Percentiles rank a stretch among this genome's conserved stretches.
These are phyloP conservation scores for Cutaneotrichosporon sp. DNA, from an alignment of 1,284 basidiomycete species.

Conservation along the genomic window DNA sequence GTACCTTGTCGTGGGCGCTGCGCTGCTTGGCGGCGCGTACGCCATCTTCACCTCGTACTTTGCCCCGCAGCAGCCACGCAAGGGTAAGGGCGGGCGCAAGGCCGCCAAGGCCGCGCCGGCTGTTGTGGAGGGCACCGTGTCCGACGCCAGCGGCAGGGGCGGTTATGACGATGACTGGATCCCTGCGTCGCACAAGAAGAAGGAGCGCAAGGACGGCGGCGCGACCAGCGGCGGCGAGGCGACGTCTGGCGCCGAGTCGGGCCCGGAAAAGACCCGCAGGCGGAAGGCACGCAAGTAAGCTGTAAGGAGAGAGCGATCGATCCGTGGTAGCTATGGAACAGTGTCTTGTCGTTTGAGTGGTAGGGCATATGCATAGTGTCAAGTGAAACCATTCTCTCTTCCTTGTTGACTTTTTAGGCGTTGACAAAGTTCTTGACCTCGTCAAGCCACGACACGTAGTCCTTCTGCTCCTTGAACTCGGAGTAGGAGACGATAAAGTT, in stretches of 20 bases:
- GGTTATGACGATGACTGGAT: slow-evolving; percentile 90
- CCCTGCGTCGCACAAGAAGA: slow-evolving; percentile 76
- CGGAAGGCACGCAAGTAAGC: slow-evolving; percentile 24
- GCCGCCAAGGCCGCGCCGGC: slow-evolving; percentile 20
- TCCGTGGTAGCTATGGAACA: not conserved
- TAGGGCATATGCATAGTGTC: slow-evolving; percentile 2
- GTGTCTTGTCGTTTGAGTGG: not conserved
- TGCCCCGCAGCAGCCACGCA: slow-evolving; percentile 48
- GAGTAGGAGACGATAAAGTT: slow-evolving; percentile 77
- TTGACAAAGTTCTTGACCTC: slow-evolving; percentile 82
- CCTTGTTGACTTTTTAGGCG: slow-evolving; percentile 4
- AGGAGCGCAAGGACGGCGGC: slow-evolving; percentile 12
- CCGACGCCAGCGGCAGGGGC: slow-evolving; percentile 57
- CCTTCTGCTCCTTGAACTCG: slow-evolving; percentile 88
- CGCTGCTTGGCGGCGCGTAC: slow-evolving; percentile 64
- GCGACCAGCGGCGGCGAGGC: slow-evolving; percentile 31
- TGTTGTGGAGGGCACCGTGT: slow-evolving; percentile 46
- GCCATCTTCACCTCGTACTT: slow-evolving; percentile 61
- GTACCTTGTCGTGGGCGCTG: slow-evolving; percentile 64
- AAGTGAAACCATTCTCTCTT: not conserved
- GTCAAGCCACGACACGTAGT: slow-evolving; percentile 85
- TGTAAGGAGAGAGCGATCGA: not conserved
- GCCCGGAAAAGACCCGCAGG: slow-evolving; percentile 30
- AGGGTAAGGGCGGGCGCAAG: slow-evolving; percentile 37
- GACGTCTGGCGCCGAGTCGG: slow-evolving; percentile 39